Conservation (phyloP, 1,284 basidiomycete genomes). For the Cutaneotrichosporon spelunceum region DNA sequence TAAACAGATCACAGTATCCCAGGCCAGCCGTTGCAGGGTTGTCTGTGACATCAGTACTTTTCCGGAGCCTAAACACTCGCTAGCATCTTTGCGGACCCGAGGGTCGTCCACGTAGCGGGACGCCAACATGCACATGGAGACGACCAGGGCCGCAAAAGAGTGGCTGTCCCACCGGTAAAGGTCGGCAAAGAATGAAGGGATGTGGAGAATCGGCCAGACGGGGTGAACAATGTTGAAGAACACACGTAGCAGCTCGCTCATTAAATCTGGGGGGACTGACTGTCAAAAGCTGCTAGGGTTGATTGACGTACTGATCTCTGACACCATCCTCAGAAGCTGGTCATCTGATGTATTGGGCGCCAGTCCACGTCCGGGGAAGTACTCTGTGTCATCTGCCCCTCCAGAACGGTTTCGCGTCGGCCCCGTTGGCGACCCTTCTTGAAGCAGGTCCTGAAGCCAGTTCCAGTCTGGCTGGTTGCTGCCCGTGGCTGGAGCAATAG, state of each 20-base stretch:
- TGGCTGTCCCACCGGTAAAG: conserved; percentile 16
- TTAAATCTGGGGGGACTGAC: conserved; percentile 15
- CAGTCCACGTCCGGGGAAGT: conserved; percentile 18
- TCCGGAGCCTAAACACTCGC: background rate
- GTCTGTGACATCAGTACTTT: background rate
- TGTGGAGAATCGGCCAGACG: conserved; percentile 25
- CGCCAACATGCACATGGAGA: conserved; percentile 23
- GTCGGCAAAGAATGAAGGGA: conserved; percentile 20
- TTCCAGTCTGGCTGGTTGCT: conserved; percentile 19
- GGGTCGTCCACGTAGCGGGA: conserved; percentile 17
- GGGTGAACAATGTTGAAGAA: conserved; percentile 25
- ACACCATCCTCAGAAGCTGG: conserved; percentile 9
- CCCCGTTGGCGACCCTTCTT: conserved; percentile 2
- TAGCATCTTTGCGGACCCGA: conserved; percentile 9
- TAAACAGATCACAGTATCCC: conserved; percentile 18
- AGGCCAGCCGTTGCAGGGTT: conserved; percentile 23
- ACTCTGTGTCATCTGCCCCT: conserved; percentile 7
- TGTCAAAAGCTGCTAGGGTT: background rate
- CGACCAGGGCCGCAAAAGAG: conserved; percentile 19
- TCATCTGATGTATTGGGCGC: conserved; percentile 10
- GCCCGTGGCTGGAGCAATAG: background rate
- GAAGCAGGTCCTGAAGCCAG: conserved; percentile 21
- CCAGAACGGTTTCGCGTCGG: background rate
- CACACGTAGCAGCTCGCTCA: conserved; percentile 17
- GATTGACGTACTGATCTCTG: conserved; percentile 7